Evolutionary conservation across 1,139 yeast species (phyloP).

Genomic region (Pichia norvegensis): DNA sequence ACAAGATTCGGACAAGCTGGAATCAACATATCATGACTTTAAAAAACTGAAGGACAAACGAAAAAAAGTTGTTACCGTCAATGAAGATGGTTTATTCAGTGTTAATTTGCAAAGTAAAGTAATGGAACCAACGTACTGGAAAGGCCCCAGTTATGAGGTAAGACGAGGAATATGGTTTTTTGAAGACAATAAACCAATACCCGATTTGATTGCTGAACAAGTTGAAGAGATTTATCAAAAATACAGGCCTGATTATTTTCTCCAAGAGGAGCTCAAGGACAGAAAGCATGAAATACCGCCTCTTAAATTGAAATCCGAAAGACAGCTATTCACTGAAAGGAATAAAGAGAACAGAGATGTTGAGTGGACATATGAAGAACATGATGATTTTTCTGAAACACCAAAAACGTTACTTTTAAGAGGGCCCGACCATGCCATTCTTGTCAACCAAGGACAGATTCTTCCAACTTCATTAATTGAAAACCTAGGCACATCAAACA

Average conservation of each 20-base stretch:
- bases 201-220: conserved; percentile 42
- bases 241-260: conserved; percentile 24
- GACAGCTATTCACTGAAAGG: conserved; percentile 9
- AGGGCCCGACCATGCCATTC: conserved; percentile 30
- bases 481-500: conserved; percentile 19
- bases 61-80: conserved; percentile 43
- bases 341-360: conserved; percentile 16
- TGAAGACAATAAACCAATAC: conserved; percentile 50
- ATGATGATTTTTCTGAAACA: conserved; percentile 17
- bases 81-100: conserved; percentile 72
- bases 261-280: background rate
- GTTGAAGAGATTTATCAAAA: conserved; percentile 49
- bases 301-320: conserved; percentile 18
- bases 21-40: conserved; percentile 35
- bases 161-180: conserved; percentile 83
- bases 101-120: conserved; percentile 53
- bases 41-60: conserved; percentile 1
- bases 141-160: conserved; percentile 78
- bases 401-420: conserved; percentile 31
- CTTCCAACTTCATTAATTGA: conserved; percentile 20
- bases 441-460: conserved; percentile 26
- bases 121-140: conserved; percentile 76
- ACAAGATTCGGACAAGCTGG: conserved; percentile 56
- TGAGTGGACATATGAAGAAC: conserved; percentile 24
- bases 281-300: conserved; percentile 11